A percentile compares a stretch with the other conserved stretches of the same genome.
phyloP scores from a whole-genome alignment of 108 stramenopile species.

The Nannochloropsis salina region DNA sequence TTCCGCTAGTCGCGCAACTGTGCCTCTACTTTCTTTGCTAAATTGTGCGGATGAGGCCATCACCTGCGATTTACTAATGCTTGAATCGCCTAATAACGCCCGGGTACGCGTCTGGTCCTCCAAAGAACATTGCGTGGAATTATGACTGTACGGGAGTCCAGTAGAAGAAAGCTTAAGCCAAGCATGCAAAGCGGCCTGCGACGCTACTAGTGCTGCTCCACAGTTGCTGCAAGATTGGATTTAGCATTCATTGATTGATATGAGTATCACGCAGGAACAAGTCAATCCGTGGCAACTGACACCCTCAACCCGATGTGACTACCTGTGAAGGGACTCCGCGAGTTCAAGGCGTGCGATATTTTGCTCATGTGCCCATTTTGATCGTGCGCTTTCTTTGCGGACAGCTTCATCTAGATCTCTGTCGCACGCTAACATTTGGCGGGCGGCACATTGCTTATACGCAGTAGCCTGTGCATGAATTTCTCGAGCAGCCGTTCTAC shows the following conservation, averaged over 20 bases:
- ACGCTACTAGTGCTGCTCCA: background rate
- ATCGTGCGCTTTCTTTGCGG: background rate
- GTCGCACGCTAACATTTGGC: constrained; percentile 1
- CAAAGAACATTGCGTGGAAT: background rate
- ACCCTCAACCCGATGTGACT: background rate
- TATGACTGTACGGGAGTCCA: background rate
- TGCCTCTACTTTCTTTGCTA: constrained; percentile 1
- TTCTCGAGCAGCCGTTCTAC: background rate
- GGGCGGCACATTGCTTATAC: constrained; percentile 2
- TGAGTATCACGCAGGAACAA: no score
- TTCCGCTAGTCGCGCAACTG: background rate
- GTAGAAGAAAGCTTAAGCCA: constrained; percentile 15
- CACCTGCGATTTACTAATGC: background rate
- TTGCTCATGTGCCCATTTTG: background rate
- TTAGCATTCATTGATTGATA: no score
- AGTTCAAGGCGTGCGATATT: background rate
- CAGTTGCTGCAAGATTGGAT: background rate
- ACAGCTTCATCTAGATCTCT: background rate
- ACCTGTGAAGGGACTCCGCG: background rate
- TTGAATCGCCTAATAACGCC: background rate
- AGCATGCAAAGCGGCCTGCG: background rate
- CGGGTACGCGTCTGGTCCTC: background rate
- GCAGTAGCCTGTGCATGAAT: background rate
- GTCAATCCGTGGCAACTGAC: no score
- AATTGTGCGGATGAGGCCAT: background rate